Base-by-base conservation (phyloP, 352 stramenopile genomes). In the Phytophthora syringae region DNA sequence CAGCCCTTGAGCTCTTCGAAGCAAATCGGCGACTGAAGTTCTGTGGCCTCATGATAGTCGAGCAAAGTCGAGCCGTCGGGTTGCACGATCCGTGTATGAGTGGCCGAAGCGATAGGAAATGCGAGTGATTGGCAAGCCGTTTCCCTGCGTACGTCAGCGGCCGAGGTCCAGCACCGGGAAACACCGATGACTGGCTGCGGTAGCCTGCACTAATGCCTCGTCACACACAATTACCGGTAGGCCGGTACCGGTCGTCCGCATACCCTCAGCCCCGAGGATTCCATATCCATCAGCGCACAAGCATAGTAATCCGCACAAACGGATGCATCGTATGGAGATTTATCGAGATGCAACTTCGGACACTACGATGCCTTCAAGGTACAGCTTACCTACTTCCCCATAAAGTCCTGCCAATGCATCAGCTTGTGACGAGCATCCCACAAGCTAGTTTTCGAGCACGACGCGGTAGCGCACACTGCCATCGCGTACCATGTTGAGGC, bases 391-490 rank as follows among this genome's bases (percentile, higher is more conserved):
- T n/a, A n/a, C n/a, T n/a, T n/a, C n/a, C n/a, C n/a, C n/a, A n/a
- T n/a, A n/a, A n/a, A n/a, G n/a, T n/a, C n/a, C n/a, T n/a, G n/a
- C n/a, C n/a, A n/a, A n/a, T n/a, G n/a, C n/a, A n/a, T n/a, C n/a
- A n/a, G n/a, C n/a, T n/a, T n/a, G n/a, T n/a, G n/a, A n/a, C n/a
- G n/a, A n/a, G n/a, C n/a, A n/a, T n/a, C 28, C 28, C 3, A 11
- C 28, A 11, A 37, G 32, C 13, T 58, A 60, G 44, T 68, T 68
- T 21, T 68, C 60, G 11, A 63, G 52, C 20, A 68, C 60, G 5
- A 63, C 51, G 30, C 76, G 76, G 58, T 79, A 84, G 20, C 72
- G 77, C 18, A 68, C 71, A 7, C 32, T 24, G 15, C 71, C 71
- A 7, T 75, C 37, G 25, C 67, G 60, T 18, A 83, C 73, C 62